A percentile compares a stretch with the other conserved stretches of the same genome.
Evolutionary conservation across 1,284 basidiomycete genomes (phyloP).

Genomic region (Apiotrichum laibachii): DNA sequence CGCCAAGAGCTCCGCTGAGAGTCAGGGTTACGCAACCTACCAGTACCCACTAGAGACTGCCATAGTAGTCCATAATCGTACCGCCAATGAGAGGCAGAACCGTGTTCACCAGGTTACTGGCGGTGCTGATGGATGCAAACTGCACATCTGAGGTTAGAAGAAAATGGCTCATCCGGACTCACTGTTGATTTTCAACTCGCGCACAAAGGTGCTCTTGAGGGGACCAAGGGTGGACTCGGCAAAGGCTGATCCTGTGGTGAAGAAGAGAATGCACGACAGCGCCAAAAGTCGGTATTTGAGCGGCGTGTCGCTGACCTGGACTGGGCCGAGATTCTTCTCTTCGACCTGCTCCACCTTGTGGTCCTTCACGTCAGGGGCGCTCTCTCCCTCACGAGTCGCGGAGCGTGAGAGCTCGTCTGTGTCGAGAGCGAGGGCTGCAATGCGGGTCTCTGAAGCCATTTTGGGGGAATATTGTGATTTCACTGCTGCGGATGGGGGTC

Average conservation of each 20-base stretch:
- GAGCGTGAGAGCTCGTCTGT: neutral
- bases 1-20: conserved; percentile 8
- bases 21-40: neutral
- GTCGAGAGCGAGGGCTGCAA: neutral
- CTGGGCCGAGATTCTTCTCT: neutral
- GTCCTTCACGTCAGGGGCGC: neutral
- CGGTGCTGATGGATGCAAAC: conserved; percentile 50
- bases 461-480: neutral
- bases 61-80: conserved; percentile 52
- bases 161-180: neutral
- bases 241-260: conserved; percentile 37
- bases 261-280: conserved; percentile 38
- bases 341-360: neutral
- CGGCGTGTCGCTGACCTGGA: conserved; percentile 10
- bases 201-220: conserved; percentile 46
- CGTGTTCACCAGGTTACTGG: conserved; percentile 50
- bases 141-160: conserved; percentile 36
- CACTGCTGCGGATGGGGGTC: neutral
- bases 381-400: neutral
- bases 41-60: conserved; percentile 24
- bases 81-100: conserved; percentile 53
- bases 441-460: neutral
- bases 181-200: conserved; percentile 44
- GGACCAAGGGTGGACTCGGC: conserved; percentile 38
- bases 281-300: conserved; percentile 23